These are phyloP conservation scores for Globisporangium ultimum DNA, from an alignment of 352 stramenopile species.

Conservation along the genomic window DNA sequence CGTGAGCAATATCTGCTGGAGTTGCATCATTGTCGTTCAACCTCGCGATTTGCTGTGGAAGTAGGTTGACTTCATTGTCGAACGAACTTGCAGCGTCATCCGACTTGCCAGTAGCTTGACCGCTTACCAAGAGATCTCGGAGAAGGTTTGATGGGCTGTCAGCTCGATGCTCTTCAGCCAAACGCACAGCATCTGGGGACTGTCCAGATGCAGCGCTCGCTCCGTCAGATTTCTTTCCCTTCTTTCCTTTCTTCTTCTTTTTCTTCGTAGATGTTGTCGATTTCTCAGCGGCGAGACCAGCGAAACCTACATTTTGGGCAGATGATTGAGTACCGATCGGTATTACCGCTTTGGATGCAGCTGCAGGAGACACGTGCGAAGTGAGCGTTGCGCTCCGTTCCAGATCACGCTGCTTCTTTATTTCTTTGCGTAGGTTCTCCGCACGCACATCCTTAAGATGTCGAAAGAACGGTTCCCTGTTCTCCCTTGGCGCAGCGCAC, in stretches of 20 bases:
- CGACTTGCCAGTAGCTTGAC: slow-evolving; percentile 4
- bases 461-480: background rate
- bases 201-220: too few species aligned
- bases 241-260: slow-evolving; percentile 12
- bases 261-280: slow-evolving; percentile 22
- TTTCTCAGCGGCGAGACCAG: too few species aligned
- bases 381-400: background rate
- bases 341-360: too few species aligned
- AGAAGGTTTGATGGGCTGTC: slow-evolving; percentile 1
- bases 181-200: too few species aligned
- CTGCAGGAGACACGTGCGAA: too few species aligned
- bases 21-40: background rate
- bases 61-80: background rate
- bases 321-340: too few species aligned
- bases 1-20: background rate
- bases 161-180: background rate
- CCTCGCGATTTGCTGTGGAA: background rate
- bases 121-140: slow-evolving; percentile 13
- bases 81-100: background rate
- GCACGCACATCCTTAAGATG: slow-evolving; percentile 3
- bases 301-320: too few species aligned
- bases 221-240: background rate
- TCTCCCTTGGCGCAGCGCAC: background rate
- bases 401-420: slow-evolving; percentile 2
- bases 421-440: background rate